These are phyloP conservation scores for Capsella bursapastoris DNA, from an alignment of 345 rosid genomes.

Conservation along the genomic window DNA sequence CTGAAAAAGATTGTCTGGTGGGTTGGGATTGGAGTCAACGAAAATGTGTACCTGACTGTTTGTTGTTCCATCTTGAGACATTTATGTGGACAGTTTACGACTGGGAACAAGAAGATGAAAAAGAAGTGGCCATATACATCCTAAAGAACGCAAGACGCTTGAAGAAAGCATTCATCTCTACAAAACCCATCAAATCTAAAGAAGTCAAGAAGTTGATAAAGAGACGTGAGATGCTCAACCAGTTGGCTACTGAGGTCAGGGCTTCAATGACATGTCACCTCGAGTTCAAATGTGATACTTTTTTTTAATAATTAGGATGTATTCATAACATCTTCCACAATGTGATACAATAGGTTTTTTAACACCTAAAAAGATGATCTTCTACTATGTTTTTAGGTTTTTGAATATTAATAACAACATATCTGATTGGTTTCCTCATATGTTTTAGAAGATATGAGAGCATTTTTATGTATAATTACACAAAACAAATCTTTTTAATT, in stretches of 20 bases:
- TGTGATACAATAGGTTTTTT: too few relatives aligned
- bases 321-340: too few relatives aligned
- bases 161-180: background rate
- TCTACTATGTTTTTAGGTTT: too few relatives aligned
- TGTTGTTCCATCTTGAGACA: background rate
- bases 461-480: too few relatives aligned
- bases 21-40: background rate
- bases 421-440: too few relatives aligned
- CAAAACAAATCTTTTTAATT: too few relatives aligned
- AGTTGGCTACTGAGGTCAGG: background rate
- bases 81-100: background rate
- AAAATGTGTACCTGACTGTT: background rate
- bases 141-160: background rate
- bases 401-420: too few relatives aligned
- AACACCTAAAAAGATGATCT: too few relatives aligned
- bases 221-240: constrained; percentile 5
- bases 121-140: background rate
- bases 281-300: background rate
- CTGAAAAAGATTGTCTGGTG: background rate
- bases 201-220: background rate
- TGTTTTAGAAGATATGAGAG: too few relatives aligned
- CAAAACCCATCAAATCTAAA: background rate
- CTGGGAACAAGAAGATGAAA: background rate
- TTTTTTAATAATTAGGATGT: too few relatives aligned
- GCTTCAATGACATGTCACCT: background rate